These are phyloP conservation scores for Dioszegia aurantiaca DNA, from an alignment of 768 basidiomycete genomes.

Conservation along the genomic window DNA sequence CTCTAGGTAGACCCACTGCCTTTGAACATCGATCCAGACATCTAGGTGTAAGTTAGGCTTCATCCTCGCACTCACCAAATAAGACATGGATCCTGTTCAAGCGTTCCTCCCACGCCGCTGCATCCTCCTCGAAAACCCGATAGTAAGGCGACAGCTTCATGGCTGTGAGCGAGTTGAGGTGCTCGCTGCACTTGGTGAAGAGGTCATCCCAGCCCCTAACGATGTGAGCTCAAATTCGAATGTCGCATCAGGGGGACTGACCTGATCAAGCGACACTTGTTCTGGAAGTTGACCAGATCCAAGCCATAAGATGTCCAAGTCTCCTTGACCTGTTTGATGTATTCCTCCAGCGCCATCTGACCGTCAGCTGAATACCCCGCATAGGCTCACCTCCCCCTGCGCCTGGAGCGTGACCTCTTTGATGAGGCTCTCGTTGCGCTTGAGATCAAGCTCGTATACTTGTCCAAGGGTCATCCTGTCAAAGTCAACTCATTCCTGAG, in stretches of 20 bases:
- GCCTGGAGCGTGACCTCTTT: conserved; percentile 96
- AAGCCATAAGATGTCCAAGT: conserved; percentile 93
- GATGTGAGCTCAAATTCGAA: conserved; percentile 3
- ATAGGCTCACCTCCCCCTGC: conserved; percentile 68
- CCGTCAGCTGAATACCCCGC: background rate
- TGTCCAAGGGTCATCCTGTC: conserved; percentile 87
- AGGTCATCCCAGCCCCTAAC: conserved; percentile 91
- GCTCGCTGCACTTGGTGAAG: conserved; percentile 95
- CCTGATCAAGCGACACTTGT: conserved; percentile 93
- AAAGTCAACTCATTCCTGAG: conserved; percentile 4
- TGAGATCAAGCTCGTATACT: conserved; percentile 94
- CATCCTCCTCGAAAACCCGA: conserved; percentile 61
- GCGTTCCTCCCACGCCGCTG: conserved; percentile 93
- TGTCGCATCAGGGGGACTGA: conserved; percentile 54
- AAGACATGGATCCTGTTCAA: conserved; percentile 93
- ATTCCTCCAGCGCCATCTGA: conserved; percentile 85
- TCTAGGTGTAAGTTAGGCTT: conserved; percentile 46
- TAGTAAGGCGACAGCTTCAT: conserved; percentile 99
- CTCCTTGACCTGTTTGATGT: conserved; percentile 93
- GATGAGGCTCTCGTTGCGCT: conserved; percentile 83
- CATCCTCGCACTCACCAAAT: conserved; percentile 57
- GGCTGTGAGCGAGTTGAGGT: conserved; percentile 88
- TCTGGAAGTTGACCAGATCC: conserved; percentile 96
- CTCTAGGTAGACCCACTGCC: conserved; percentile 99
- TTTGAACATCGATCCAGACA: conserved; percentile 98